Percentiles rank a stretch among this genome's conserved stretches.
phyloP scores from a whole-genome alignment of 108 stramenopile species.

The Chaetoceros muelleri region DNA sequence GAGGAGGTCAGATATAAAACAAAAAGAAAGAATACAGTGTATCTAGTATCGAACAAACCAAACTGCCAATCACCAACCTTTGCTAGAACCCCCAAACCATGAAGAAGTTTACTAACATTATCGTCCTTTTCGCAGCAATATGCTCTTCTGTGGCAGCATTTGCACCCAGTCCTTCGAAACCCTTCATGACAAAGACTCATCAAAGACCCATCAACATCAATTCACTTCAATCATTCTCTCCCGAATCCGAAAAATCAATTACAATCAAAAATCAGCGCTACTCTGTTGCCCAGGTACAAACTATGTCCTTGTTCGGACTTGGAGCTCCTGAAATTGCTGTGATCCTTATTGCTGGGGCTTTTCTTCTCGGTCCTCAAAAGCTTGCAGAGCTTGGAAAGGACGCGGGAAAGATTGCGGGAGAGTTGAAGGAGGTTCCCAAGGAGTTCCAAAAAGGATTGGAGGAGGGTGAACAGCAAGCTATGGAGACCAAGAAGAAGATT shows the following conservation, averaged over 20 bases:
- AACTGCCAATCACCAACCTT: no score
- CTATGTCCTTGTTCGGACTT: slow-evolving; percentile 86
- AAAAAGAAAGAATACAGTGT: no score
- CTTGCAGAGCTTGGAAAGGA: slow-evolving; percentile 87
- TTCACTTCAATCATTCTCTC: background rate
- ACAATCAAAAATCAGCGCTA: slow-evolving; percentile 41
- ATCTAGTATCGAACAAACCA: no score
- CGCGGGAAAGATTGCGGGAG: slow-evolving; percentile 91
- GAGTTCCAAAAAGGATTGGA: slow-evolving; percentile 89
- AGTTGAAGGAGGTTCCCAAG: slow-evolving; percentile 90
- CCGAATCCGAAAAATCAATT: slow-evolving; percentile 18
- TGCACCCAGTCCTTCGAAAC: no score
- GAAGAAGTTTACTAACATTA: no score
- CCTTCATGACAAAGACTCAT: background rate
- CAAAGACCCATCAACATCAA: background rate
- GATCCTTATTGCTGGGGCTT: slow-evolving; percentile 83
- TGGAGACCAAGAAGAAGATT: slow-evolving; percentile 46
- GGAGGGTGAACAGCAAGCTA: slow-evolving; percentile 79
- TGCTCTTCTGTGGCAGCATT: background rate
- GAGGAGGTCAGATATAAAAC: no score
- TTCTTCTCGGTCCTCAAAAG: slow-evolving; percentile 89
- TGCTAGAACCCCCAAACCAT: no score
- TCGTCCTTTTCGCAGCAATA: no score
- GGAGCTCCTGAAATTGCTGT: slow-evolving; percentile 90
- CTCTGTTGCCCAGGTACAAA: slow-evolving; percentile 69